Percentiles rank a stretch among this genome's conserved stretches.
These are phyloP conservation scores for Kazachstania sp. DNA, from an alignment of 1,139 yeast genomes.

Conservation along the genomic window DNA sequence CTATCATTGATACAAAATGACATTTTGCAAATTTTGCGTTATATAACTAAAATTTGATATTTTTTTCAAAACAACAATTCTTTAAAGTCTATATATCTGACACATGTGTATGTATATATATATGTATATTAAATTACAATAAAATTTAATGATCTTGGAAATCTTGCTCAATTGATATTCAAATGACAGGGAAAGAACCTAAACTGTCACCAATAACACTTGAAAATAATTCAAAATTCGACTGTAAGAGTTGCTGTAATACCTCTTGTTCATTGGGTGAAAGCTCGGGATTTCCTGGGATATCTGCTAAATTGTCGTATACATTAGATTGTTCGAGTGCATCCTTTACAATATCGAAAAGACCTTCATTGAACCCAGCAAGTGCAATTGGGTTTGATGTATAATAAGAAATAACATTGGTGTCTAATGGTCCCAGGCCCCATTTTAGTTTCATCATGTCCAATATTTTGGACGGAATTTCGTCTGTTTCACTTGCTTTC, in stretches of 20 bases:
- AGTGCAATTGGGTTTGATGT: constrained; percentile 11
- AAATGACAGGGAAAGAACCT: too few species aligned
- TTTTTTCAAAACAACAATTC: too few species aligned
- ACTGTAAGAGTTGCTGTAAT: constrained; percentile 10
- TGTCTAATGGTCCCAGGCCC: constrained; percentile 13
- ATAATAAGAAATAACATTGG: constrained; percentile 7
- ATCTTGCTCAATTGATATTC: too few species aligned
- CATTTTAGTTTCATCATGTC: constrained; percentile 15
- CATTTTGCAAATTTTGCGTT: too few species aligned
- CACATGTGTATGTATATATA: too few species aligned
- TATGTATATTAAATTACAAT: too few species aligned
- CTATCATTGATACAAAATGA: too few species aligned
- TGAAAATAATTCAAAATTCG: constrained; percentile 12
- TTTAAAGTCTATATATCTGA: too few species aligned
- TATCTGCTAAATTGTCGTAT: neutral
- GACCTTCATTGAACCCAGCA: constrained; percentile 3
- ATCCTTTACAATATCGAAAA: constrained; percentile 7
- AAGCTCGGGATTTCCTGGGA: neutral
- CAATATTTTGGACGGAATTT: constrained; percentile 11
- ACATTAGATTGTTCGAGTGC: constrained; percentile 2
- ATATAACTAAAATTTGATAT: too few species aligned
- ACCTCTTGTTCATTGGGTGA: constrained; percentile 7
- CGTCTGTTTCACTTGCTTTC: constrained; percentile 5
- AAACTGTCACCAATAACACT: constrained; percentile 9
- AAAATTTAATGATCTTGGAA: too few species aligned